Percentiles rank a stretch among this genome's conserved stretches.
Evolutionary conservation across 106 monocot genomes (phyloP).

Genomic region (Iris macrosiphon): DNA sequence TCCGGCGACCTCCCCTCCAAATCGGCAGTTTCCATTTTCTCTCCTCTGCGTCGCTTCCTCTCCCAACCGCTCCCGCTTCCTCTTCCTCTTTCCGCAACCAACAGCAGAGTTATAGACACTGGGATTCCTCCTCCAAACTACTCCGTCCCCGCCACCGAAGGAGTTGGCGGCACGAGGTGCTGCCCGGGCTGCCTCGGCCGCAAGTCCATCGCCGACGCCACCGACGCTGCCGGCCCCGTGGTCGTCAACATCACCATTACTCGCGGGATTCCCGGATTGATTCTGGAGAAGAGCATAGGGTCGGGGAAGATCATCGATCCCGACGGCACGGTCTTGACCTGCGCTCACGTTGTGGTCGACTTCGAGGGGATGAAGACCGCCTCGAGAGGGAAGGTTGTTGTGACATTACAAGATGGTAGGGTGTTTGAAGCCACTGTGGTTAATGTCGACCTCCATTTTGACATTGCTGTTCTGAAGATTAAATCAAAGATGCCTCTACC

Average conservation of each 20-base stretch:
- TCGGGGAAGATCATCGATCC: constrained; percentile 92
- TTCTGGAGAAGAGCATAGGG: constrained; percentile 66
- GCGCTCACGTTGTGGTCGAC: constrained; percentile 82
- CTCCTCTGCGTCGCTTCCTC: constrained; percentile 18
- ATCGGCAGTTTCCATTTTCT: constrained; percentile 13
- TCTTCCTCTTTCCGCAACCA: not conserved
- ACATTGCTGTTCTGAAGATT: constrained; percentile 89
- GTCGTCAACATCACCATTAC: constrained; percentile 72
- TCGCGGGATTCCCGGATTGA: constrained; percentile 37
- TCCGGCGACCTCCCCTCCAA: not conserved
- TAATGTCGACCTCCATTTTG: constrained; percentile 75
- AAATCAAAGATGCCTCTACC: constrained; percentile 72
- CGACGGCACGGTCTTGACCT: constrained; percentile 91
- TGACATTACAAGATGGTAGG: constrained; percentile 92
- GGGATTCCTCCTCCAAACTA: not conserved
- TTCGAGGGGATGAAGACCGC: constrained; percentile 31
- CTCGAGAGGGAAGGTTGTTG: constrained; percentile 67
- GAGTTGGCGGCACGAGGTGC: constrained; percentile 19
- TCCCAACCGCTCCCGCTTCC: not conserved
- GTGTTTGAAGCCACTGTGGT: constrained; percentile 58
- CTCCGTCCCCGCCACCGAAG: constrained; percentile 10
- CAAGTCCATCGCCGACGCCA: constrained; percentile 62
- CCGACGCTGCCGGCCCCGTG: constrained; percentile 58
- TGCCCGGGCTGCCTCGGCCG: constrained; percentile 46
- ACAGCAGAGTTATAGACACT: no score